phyloP scores from a whole-genome alignment of 139 green algal species.

The Picochlorum sp. region DNA sequence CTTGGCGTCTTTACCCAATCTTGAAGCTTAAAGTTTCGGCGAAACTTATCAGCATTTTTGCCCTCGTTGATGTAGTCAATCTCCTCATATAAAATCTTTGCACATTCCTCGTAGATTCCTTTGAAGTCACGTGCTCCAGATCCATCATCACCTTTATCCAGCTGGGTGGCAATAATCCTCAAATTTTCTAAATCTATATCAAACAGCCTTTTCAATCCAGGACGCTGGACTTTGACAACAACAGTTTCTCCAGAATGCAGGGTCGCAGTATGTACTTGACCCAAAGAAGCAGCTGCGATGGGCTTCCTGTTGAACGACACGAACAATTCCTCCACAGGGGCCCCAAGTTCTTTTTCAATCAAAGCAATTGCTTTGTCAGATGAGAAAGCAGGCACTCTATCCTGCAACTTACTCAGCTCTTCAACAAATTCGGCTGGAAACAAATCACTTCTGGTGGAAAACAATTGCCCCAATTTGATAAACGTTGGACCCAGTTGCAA shows the following conservation, averaged over 20 bases:
- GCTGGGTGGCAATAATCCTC: slow-evolving; percentile 66
- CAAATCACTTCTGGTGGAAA: slow-evolving; percentile 91
- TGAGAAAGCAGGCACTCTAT: slow-evolving; percentile 92
- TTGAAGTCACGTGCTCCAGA: slow-evolving; percentile 24
- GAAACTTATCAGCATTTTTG: slow-evolving; percentile 36
- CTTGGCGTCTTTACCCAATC: slow-evolving; percentile 47
- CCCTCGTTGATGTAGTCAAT: slow-evolving; percentile 55
- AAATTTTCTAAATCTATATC: slow-evolving; percentile 98
- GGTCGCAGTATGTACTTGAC: slow-evolving; percentile 82
- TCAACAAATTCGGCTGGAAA: slow-evolving; percentile 88
- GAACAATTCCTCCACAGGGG: slow-evolving; percentile 61
- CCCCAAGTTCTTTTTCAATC: slow-evolving; percentile 69
- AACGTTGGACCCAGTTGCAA: slow-evolving; percentile 85
- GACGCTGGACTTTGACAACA: slow-evolving; percentile 97
- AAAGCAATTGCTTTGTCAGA: slow-evolving; percentile 63
- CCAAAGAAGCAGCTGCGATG: slow-evolving; percentile 89
- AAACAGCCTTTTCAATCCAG: slow-evolving; percentile 90
- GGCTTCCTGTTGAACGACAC: slow-evolving; percentile 69
- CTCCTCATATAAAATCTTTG: slow-evolving; percentile 34
- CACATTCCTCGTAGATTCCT: slow-evolving; percentile 42
- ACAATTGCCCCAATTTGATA: slow-evolving; percentile 91
- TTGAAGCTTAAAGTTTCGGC: slow-evolving; percentile 58
- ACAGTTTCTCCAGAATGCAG: slow-evolving; percentile 66
- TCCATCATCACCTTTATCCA: slow-evolving; percentile 34
- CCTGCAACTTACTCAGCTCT: slow-evolving; percentile 93